These are phyloP conservation scores for Lachancea sp. DNA, from an alignment of 805 yeast genomes.

Conservation along the genomic window DNA sequence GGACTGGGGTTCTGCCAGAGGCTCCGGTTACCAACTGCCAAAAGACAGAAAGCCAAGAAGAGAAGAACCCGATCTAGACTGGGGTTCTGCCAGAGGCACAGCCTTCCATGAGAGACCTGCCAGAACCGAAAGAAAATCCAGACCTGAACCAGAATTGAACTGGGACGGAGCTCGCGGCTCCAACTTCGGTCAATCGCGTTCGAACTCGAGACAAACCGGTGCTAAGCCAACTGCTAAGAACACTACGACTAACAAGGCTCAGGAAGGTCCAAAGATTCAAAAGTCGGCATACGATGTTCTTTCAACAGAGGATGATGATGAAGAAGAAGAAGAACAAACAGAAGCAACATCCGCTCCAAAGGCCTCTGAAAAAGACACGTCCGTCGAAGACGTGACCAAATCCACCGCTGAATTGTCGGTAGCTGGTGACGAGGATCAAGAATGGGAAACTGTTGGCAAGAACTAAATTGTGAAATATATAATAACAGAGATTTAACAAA, in stretches of 20 bases:
- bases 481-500: background rate
- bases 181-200: slow-evolving; percentile 19
- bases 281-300: slow-evolving; percentile 47
- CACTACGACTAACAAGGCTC: slow-evolving; percentile 20
- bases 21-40: slow-evolving; percentile 31
- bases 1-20: slow-evolving; percentile 37
- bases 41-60: slow-evolving; percentile 28
- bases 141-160: slow-evolving; percentile 42
- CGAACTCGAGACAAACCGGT: slow-evolving; percentile 2
- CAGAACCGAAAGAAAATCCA: slow-evolving; percentile 23
- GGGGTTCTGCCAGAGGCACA: slow-evolving; percentile 37
- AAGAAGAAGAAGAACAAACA: slow-evolving; percentile 28
- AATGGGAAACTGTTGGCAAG: slow-evolving; percentile 45
- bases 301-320: slow-evolving; percentile 47
- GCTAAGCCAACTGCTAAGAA: slow-evolving; percentile 11
- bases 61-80: slow-evolving; percentile 42
- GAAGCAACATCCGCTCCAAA: slow-evolving; percentile 14
- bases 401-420: slow-evolving; percentile 38
- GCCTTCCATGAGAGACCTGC: slow-evolving; percentile 14
- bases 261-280: slow-evolving; percentile 33
- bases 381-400: slow-evolving; percentile 28
- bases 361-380: slow-evolving; percentile 9
- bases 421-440: slow-evolving; percentile 31
- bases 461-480: slow-evolving; percentile 24
- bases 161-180: slow-evolving; percentile 49